A percentile compares a stretch with the other conserved stretches of the same genome.
phyloP scores from a whole-genome alignment of 768 basidiomycete genomes.

The Lyophyllum atratum region DNA sequence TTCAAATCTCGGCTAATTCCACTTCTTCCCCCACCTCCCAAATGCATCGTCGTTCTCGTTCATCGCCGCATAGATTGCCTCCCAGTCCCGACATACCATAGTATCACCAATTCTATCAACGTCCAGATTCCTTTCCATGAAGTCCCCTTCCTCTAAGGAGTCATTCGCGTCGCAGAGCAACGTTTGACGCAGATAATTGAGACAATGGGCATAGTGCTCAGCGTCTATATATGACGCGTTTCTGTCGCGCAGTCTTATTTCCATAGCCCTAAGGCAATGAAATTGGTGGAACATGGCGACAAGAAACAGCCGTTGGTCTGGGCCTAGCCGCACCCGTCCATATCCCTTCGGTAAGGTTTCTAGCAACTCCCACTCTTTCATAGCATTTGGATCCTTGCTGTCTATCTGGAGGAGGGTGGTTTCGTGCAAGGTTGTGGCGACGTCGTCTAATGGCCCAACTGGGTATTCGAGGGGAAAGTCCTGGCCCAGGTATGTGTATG shows the following conservation, averaged over 20 bases:
- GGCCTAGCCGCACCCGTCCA: constrained; percentile 14
- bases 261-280: constrained; percentile 20
- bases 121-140: constrained; percentile 24
- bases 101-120: constrained; percentile 14
- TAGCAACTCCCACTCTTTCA: too few species aligned
- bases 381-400: too few species aligned
- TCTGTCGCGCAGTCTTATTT: constrained; percentile 2
- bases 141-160: constrained; percentile 34
- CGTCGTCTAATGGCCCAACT: background rate
- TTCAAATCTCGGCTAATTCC: background rate
- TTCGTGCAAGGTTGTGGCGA: too few species aligned
- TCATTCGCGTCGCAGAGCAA: constrained; percentile 35
- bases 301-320: constrained; percentile 19
- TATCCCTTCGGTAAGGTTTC: too few species aligned
- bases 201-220: constrained; percentile 35
- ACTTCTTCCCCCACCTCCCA: background rate
- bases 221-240: constrained; percentile 16
- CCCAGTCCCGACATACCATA: constrained; percentile 15
- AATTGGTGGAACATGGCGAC: constrained; percentile 27
- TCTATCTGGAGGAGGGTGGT: too few species aligned
- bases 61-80: constrained; percentile 3
- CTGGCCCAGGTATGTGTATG: background rate
- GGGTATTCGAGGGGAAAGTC: background rate
- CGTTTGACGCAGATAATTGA: constrained; percentile 37
- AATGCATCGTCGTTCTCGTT: background rate